Evolutionary conservation across 1,284 basidiomycete genomes (phyloP), one percentile per base, ranked within the genome.

Genomic region (Fomes fomentarius): DNA sequence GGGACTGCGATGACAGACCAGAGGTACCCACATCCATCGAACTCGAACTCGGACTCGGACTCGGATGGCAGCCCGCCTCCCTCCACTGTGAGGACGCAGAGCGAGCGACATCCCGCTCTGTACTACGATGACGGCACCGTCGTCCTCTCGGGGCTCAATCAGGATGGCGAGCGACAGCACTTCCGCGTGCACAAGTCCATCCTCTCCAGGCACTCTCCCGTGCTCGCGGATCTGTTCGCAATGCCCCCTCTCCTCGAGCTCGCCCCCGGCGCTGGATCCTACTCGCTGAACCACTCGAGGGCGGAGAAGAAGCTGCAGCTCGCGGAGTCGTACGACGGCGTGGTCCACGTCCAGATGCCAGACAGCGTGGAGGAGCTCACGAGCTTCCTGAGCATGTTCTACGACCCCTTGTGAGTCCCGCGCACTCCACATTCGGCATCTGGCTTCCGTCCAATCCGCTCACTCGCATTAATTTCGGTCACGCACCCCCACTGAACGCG

Each of bases 41-140:
- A 46, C 40, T 41, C 47, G 10, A 31, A 42, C 14, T 26, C 37
- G 12, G 41, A 34, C 26, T 57, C 47, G 15, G 50, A 57, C 12
- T 21, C 41, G 11, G 55, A 60, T n/a, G n/a, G n/a, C 44, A 38
- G 19, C 25, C n/a, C 47, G 21, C 25, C 30, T 9, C 21, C 45
- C 39, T 37, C 31, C 3, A 21, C 50, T 12, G 17, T 34, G 6
- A 28, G 26, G 15, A 30, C 40, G 2, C 34, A 33, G 0, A 41
- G 40, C 50, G 59, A 56, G 39, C 67, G 68, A 46, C 68, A 69
- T 52, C 63, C 65, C 1, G 52, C 56, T 1, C 62, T 72, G 24
- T 71, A 68, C 59, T 71, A 62, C 55, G 59, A 66, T 19, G 70
- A 72, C 44, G 70, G 70, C 15, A 70, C 65, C 43, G 66, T 71